phyloP scores from a whole-genome alignment of 139 green algal genomes.

The Diplosphaera chodatii region DNA sequence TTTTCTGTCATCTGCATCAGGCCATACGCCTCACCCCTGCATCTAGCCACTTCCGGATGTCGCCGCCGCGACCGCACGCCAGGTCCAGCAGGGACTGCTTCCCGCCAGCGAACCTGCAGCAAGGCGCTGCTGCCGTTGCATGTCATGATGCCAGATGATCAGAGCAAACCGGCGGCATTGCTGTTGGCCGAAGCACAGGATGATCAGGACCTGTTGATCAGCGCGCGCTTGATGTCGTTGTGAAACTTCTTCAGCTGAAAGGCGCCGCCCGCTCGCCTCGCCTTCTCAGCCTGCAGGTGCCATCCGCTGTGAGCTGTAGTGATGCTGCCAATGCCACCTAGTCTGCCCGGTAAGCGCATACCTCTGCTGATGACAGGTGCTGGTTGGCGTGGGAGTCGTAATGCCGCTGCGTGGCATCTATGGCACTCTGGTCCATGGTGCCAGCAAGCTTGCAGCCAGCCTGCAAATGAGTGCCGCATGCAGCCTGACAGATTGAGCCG shows the following conservation, averaged over 20 bases:
- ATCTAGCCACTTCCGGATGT: constrained; percentile 85
- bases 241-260: constrained; percentile 81
- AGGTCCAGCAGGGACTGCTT: constrained; percentile 71
- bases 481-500: too few species aligned
- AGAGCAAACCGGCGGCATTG: too few species aligned
- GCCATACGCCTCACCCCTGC: constrained; percentile 24
- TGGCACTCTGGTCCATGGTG: background rate
- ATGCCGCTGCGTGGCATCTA: constrained; percentile 19
- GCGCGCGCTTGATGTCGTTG: constrained; percentile 81
- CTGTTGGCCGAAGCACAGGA: too few species aligned
- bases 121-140: background rate
- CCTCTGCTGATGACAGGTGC: constrained; percentile 6
- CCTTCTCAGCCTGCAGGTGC: constrained; percentile 48
- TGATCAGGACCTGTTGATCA: constrained; percentile 68
- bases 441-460: too few species aligned
- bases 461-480: too few species aligned
- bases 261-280: constrained; percentile 47
- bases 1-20: too few species aligned
- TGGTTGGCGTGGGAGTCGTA: constrained; percentile 40
- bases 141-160: too few species aligned
- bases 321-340: background rate
- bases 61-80: constrained; percentile 81
- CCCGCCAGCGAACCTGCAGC: constrained; percentile 61
- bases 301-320: background rate
- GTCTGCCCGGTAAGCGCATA: background rate